A percentile compares a stretch with the other conserved stretches of the same genome.
Evolutionary conservation across 345 rosid species (phyloP).

Genomic region (Euphorbia tirucalli): DNA sequence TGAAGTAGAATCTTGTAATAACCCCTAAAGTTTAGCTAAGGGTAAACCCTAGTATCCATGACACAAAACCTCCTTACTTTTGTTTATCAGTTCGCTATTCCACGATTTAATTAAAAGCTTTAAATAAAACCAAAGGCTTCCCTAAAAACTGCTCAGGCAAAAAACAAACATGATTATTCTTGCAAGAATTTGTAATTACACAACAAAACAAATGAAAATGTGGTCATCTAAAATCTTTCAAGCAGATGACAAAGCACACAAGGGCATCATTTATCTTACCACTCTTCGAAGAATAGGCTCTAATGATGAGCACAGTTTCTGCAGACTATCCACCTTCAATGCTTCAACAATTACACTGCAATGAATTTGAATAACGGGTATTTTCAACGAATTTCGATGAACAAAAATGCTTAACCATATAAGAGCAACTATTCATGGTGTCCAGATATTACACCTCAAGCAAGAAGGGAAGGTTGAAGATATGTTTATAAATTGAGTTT

Average conservation of each 20-base stretch:
- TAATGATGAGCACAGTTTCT: slow-evolving; percentile 34
- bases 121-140: not conserved
- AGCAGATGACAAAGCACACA: not conserved
- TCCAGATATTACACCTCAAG: not conserved
- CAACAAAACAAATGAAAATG: not conserved
- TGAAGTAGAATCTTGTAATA: not conserved
- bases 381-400: not conserved
- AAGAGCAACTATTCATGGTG: not conserved
- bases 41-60: not conserved
- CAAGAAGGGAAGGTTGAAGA: not conserved
- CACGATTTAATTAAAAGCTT: not conserved
- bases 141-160: not conserved
- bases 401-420: not conserved
- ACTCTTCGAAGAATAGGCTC: slow-evolving; percentile 37
- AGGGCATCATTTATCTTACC: slow-evolving; percentile 14
- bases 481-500: not conserved
- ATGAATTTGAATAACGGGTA: not conserved
- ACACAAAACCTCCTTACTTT: not conserved
- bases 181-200: too few relatives aligned
- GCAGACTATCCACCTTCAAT: slow-evolving; percentile 35
- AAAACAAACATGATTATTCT: not conserved
- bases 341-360: slow-evolving; percentile 41
- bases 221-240: not conserved
- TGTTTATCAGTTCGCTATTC: not conserved
- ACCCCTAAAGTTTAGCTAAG: not conserved